Evolutionary conservation across 805 yeast genomes (phyloP), one percentile per base, ranked within the genome.

Genomic region (Candida yuanshanica): DNA sequence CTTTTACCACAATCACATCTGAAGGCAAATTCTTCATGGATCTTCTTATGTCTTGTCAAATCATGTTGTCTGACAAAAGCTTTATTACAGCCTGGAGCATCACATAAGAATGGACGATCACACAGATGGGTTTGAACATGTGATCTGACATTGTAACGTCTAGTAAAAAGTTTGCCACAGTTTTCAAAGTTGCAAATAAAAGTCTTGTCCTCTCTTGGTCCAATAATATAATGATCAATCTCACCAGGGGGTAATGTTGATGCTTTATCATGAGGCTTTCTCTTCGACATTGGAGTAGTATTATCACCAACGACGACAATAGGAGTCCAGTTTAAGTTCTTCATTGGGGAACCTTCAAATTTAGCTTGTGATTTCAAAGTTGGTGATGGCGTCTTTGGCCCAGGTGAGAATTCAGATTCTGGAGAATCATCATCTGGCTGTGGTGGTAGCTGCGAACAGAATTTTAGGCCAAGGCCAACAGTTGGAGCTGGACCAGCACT

Each of bases 61-160:
- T 93, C 99, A 58, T 93, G 99, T 48, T 91, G 96, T 47, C 99
- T 74, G 20, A 93, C 99, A 66, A 93, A 93, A 29, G 86, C 76
- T 51, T 90, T 86, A 4, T 77, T 74, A 62, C 99, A 93, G 33
- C 70, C 70, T 4, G 68, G 68, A 34, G 47, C 50, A 31, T 68
- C 70, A 65, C 99, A 93, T 0, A 73, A 67, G 63, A 87, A 91
- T 1, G 99, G 99, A 48, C 97, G 70, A 60, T 95, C 99, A 59
- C 91, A 81, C 37, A 93, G 65, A 68, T 93, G 99, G 1, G 99
- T 93, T 60, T 93, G 99, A 42, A 93, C 90, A 61, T 93, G 99
- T 0, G 96, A 87, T 47, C 98, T 70, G 11, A 88, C 87, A 55
- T 93, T 93, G 63, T 95, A 95, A 36, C 96, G 72, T 56, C 99